Conservation (phyloP, 2,329 filamentous ascomycete genomes). For the Penicillium crustosum region DNA sequence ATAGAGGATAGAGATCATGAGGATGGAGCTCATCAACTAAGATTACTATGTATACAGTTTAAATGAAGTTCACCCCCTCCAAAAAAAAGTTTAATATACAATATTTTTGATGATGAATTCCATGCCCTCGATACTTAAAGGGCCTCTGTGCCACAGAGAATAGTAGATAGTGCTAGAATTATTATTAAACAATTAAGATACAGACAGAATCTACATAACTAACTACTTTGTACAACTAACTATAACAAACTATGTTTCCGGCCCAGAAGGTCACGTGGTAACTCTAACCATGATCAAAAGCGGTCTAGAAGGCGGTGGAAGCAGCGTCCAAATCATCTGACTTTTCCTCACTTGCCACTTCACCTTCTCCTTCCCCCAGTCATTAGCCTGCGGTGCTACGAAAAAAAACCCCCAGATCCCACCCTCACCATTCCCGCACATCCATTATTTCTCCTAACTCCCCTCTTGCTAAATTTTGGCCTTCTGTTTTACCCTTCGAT, state of each 20-base stretch:
- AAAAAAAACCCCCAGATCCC: not conserved
- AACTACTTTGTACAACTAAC: no score
- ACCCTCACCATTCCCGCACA: not conserved
- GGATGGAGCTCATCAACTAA: not conserved
- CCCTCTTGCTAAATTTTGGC: not conserved
- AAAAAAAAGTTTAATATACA: not conserved
- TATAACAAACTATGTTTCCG: not conserved
- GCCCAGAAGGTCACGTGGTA: not conserved
- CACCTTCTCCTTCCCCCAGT: constrained; percentile 6
- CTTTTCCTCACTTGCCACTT: constrained; percentile 20
- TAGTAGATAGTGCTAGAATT: not conserved
- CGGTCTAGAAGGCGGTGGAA: constrained; percentile 18
- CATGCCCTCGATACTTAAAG: not conserved
- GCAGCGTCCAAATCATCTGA: constrained; percentile 10
- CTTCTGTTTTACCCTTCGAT: not conserved
- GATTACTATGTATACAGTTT: not conserved
- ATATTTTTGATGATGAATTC: not conserved
- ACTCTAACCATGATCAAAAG: not conserved
- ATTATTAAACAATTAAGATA: not conserved
- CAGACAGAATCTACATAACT: no score
- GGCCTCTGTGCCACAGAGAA: not conserved
- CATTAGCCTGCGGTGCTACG: not conserved
- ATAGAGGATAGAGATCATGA: constrained; percentile 3
- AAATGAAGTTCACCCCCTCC: not conserved
- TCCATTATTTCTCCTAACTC: not conserved